Percentiles rank a stretch among this genome's conserved stretches.
Evolutionary conservation across 192 early-diverging fungal species (phyloP).

Genomic region (Coemansia sp.): DNA sequence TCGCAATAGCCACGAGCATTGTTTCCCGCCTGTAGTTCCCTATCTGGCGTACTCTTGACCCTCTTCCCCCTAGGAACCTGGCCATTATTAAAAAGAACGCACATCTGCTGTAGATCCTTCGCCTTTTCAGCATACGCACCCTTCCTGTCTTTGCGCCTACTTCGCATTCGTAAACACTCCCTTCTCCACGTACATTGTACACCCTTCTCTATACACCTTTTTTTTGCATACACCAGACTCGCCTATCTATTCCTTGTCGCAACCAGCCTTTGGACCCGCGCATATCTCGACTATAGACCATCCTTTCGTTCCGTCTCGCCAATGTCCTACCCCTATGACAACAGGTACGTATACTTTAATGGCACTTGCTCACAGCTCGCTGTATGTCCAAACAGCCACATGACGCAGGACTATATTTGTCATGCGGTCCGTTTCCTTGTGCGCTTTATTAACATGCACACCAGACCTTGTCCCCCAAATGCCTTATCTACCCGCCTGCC

Average conservation of each 20-base stretch:
- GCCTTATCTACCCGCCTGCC: background rate
- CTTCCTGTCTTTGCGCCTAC: background rate
- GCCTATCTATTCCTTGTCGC: background rate
- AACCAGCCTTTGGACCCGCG: background rate
- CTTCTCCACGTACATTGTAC: background rate
- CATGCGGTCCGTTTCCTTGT: constrained; percentile 14
- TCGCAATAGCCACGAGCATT: background rate
- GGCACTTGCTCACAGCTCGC: background rate
- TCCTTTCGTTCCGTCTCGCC: background rate
- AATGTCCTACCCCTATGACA: constrained; percentile 55
- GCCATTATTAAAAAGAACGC: constrained; percentile 12
- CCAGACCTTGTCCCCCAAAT: background rate
- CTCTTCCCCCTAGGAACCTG: background rate
- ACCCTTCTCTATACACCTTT: constrained; percentile 9
- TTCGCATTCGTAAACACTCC: background rate
- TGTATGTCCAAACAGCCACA: background rate
- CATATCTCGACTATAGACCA: constrained; percentile 3
- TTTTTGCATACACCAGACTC: background rate
- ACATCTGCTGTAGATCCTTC: constrained; percentile 19
- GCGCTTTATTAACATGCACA: constrained; percentile 4
- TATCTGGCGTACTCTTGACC: background rate
- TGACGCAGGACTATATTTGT: constrained; percentile 7
- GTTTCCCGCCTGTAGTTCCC: background rate
- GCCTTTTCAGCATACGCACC: background rate
- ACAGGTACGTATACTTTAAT: constrained; percentile 30